These are phyloP conservation scores for Colletotrichum sp. DNA, from an alignment of 2,329 filamentous ascomycete genomes.

Conservation along the genomic window DNA sequence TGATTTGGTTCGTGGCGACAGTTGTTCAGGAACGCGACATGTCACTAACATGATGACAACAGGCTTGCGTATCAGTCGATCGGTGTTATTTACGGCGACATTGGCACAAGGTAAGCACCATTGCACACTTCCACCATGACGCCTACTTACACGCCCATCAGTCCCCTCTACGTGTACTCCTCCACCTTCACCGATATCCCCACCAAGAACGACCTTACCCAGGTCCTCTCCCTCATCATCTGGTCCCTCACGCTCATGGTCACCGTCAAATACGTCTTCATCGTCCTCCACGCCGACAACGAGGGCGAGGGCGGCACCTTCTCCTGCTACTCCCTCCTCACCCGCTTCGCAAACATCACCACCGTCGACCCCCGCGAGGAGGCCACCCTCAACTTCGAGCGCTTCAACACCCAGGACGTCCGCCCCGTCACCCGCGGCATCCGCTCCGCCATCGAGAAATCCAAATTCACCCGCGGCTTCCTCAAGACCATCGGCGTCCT, in stretches of 20 bases:
- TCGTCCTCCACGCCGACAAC: constrained; percentile 70
- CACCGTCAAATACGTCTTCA: constrained; percentile 70
- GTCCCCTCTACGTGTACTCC: constrained; percentile 73
- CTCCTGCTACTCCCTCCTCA: constrained; percentile 68
- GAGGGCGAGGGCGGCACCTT: constrained; percentile 76
- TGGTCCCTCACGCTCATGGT: constrained; percentile 75
- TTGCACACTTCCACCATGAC: background rate
- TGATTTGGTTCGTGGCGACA: constrained; percentile 32
- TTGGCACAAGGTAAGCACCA: constrained; percentile 49
- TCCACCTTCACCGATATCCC: constrained; percentile 67
- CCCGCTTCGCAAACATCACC: constrained; percentile 64
- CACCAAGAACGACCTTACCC: constrained; percentile 62
- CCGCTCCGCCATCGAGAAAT: constrained; percentile 63
- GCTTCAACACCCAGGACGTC: constrained; percentile 62
- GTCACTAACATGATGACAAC: background rate
- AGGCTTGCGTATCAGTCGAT: constrained; percentile 68
- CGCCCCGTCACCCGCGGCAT: constrained; percentile 54
- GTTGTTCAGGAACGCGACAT: rapidly evolving
- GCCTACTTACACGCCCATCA: constrained; percentile 25
- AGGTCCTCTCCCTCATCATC: constrained; percentile 70
- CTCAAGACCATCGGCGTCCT: constrained; percentile 69
- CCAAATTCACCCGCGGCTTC: constrained; percentile 51
- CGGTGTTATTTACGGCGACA: constrained; percentile 74
- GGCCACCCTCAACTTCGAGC: constrained; percentile 62
- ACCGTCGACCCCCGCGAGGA: constrained; percentile 62